phyloP scores from a whole-genome alignment of 2,329 filamentous ascomycete species.

The Plenodomus biglobosus region DNA sequence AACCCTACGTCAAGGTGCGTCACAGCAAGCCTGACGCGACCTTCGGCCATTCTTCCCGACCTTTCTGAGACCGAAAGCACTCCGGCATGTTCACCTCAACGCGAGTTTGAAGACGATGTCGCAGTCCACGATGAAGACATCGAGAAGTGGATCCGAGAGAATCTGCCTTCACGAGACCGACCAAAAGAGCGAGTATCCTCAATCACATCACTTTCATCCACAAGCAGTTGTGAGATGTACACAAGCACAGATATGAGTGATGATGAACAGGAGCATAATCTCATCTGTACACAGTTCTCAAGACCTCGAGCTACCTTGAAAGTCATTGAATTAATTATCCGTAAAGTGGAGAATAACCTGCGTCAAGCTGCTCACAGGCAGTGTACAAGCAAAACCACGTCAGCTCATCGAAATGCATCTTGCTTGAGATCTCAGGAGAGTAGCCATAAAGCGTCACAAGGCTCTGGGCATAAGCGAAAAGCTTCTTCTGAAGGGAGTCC shows the following conservation, averaged over 20 bases:
- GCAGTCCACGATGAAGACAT: slow-evolving; percentile 20
- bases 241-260: slow-evolving; percentile 30
- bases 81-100: not conserved
- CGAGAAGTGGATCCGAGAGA: slow-evolving; percentile 30
- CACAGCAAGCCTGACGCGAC: not conserved
- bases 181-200: slow-evolving; percentile 29
- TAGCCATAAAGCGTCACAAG: slow-evolving; percentile 18
- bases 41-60: not conserved
- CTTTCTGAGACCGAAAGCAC: not conserved
- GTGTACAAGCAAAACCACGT: slow-evolving; percentile 16
- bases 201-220: slow-evolving; percentile 30
- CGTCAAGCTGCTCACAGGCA: slow-evolving; percentile 28
- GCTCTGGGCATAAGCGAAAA: slow-evolving; percentile 27
- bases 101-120: not conserved
- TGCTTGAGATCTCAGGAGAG: slow-evolving; percentile 3
- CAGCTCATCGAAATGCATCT: slow-evolving; percentile 2
- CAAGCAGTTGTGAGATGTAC: slow-evolving; percentile 35
- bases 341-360: slow-evolving; percentile 32
- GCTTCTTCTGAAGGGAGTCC: slow-evolving; percentile 19
- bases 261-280: slow-evolving; percentile 19
- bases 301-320: slow-evolving; percentile 24
- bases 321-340: slow-evolving; percentile 32
- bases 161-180: slow-evolving; percentile 20
- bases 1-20: slow-evolving; percentile 1
- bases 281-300: not conserved